A percentile compares a stretch with the other conserved stretches of the same genome.
Evolutionary conservation across 2,329 filamentous ascomycete genomes (phyloP).

Genomic region (Parastagonospora nodorum): DNA sequence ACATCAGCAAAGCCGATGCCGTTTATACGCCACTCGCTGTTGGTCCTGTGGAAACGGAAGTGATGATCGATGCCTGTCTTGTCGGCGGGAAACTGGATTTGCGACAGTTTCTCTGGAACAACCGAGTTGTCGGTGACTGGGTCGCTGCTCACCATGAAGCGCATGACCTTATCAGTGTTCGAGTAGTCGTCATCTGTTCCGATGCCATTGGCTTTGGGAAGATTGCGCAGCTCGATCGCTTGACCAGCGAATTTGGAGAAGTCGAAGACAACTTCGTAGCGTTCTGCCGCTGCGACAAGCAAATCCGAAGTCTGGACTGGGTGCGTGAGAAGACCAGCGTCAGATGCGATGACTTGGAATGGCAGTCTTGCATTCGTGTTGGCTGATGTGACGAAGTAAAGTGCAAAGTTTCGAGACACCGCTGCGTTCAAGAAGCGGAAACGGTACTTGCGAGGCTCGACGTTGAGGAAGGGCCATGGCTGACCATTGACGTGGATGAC

Average conservation of each 20-base stretch:
- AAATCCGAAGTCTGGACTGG: constrained; percentile 52
- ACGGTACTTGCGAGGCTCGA: constrained; percentile 64
- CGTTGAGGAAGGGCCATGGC: constrained; percentile 62
- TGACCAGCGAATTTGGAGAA: constrained; percentile 57
- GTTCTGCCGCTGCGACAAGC: constrained; percentile 59
- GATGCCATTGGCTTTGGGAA: constrained; percentile 46
- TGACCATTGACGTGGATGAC: constrained; percentile 63
- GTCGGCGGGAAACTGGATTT: constrained; percentile 34
- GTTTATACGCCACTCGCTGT: constrained; percentile 39
- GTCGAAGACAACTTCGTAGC: constrained; percentile 63
- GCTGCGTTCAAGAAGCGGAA: constrained; percentile 58
- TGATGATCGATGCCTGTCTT: constrained; percentile 29
- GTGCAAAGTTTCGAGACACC: constrained; percentile 48
- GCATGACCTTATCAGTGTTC: constrained; percentile 47
- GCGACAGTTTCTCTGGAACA: constrained; percentile 25
- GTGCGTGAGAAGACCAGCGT: constrained; percentile 47
- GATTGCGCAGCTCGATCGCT: constrained; percentile 53
- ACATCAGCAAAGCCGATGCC: constrained; percentile 37
- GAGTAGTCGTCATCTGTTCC: constrained; percentile 54
- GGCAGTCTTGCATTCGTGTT: constrained; percentile 44
- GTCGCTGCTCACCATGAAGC: constrained; percentile 52
- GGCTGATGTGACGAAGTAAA: constrained; percentile 52
- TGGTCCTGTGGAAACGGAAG: constrained; percentile 40
- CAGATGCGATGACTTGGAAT: constrained; percentile 61
- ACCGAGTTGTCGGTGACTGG: constrained; percentile 31